Evolutionary conservation across 768 basidiomycete species (phyloP).

Genomic region (Neoboletus brunneissimus): DNA sequence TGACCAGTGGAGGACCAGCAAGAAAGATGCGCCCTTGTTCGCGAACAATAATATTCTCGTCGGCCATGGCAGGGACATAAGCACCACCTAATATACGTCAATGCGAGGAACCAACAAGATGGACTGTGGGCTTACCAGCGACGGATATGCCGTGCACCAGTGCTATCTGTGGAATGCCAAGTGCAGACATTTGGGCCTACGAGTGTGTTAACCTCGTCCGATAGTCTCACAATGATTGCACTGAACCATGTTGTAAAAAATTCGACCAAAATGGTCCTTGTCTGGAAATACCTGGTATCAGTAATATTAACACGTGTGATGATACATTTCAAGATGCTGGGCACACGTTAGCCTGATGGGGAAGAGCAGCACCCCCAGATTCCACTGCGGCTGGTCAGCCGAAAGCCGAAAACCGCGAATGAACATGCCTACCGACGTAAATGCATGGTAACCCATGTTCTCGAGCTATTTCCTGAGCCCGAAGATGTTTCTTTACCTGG

Average conservation of each 20-base stretch:
- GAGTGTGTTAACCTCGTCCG: constrained; percentile 8
- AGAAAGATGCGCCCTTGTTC: constrained; percentile 94
- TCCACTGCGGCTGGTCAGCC: constrained; percentile 56
- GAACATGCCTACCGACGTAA: constrained; percentile 68
- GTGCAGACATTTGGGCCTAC: constrained; percentile 89
- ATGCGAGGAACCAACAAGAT: constrained; percentile 1
- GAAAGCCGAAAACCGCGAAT: background rate
- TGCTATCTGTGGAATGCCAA: constrained; percentile 88
- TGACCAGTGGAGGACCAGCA: constrained; percentile 91
- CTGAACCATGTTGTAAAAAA: constrained; percentile 93
- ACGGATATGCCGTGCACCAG: constrained; percentile 94
- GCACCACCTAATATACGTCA: constrained; percentile 61
- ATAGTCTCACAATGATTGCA: constrained; percentile 1
- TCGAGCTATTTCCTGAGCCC: constrained; percentile 92
- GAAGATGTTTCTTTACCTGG: constrained; percentile 91
- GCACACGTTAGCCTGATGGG: constrained; percentile 78
- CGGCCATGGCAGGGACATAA: constrained; percentile 95
- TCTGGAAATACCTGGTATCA: constrained; percentile 75
- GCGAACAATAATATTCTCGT: constrained; percentile 87
- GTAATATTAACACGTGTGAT: background rate
- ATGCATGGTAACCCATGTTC: constrained; percentile 89
- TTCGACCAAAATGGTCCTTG: constrained; percentile 92
- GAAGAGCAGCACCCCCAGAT: constrained; percentile 90
- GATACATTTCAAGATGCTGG: background rate
- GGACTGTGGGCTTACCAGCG: constrained; percentile 48